Evolutionary conservation across 352 stramenopile genomes (phyloP), one percentile per base, ranked within the genome.

Genomic region (Ochromonadaceae sp.): DNA sequence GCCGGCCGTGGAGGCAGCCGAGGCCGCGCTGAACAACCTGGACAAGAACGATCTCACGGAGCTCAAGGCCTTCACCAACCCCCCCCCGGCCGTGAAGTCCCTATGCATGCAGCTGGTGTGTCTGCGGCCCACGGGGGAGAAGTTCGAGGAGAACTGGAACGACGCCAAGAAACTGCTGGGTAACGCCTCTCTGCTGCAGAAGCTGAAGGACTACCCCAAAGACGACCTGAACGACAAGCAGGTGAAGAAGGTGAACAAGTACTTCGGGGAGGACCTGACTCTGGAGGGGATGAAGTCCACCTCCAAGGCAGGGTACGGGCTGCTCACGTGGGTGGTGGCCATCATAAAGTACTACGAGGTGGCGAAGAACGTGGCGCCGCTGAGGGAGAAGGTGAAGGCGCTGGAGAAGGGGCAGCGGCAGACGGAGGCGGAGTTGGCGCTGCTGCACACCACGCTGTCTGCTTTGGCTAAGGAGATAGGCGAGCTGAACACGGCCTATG

Each of bases 261-360:
- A 90, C 32, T 92, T 95, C 43, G 84, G 87, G 71, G 92, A 93
- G 59, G 90, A 95, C 56, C 65, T 96, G 58, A 94, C 90, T 56
- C 76, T 96, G 28, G 87, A 96, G 20, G 93, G 83, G 66, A 95
- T 96, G 87, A 85, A 91, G 38, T 93, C 78, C n/a, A 88, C 93
- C 59, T 92, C 82, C 0, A 88, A 82, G 48, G 87, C 88, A 7
- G 88, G 86, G 0, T 71, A 84, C 0, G 88, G 87, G 0, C 59
- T 96, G 28, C 76, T 95, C 2, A 82, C 87, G 34, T 96, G 89
- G 89, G 86, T 96, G 14, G 77, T 89, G 14, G 89, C 88, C 22
- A 93, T 96, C 59, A 80, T 90, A 44, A 95, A 95, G 63, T 96
- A 96, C 71, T 88, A 95, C 61, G 86, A 96, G 35, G 85, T 96